Conservation (phyloP, 2,329 filamentous ascomycete species). For the Arthrobotrys pseudoclavata region DNA sequence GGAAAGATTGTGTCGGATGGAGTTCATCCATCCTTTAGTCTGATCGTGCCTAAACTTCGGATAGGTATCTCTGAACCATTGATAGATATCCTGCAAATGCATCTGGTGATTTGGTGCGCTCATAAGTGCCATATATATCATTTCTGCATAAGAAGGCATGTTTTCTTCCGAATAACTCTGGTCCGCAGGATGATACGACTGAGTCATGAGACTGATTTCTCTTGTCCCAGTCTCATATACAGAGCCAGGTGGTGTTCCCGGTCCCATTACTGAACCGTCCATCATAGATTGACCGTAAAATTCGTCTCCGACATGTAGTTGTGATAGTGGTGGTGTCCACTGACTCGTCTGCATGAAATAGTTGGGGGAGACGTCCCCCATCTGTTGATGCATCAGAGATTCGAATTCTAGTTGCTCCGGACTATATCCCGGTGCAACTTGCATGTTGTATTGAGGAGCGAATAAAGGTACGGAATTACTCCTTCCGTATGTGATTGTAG, state of each 20-base stretch:
- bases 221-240: background rate
- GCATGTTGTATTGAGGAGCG: slow-evolving; percentile 21
- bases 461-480: slow-evolving; percentile 30
- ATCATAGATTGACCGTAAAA: slow-evolving; percentile 5
- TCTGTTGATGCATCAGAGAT: background rate
- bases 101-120: slow-evolving; percentile 77
- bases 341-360: background rate
- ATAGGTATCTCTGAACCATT: slow-evolving; percentile 88
- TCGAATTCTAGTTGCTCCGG: slow-evolving; percentile 10
- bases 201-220: background rate
- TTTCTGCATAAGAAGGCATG: slow-evolving; percentile 78
- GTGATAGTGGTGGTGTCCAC: slow-evolving; percentile 17
- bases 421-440: slow-evolving; percentile 17
- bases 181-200: background rate
- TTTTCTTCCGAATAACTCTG: background rate
- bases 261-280: background rate
- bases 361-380: slow-evolving; percentile 9
- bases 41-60: slow-evolving; percentile 76
- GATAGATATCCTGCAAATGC: slow-evolving; percentile 87
- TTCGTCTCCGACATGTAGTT: background rate
- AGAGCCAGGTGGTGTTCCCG: background rate
- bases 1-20: slow-evolving; percentile 92
- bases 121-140: slow-evolving; percentile 83
- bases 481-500: background rate
- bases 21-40: slow-evolving; percentile 90